phyloP scores from a whole-genome alignment of 2,329 filamentous ascomycete genomes.

The Escovopsis sp. region DNA sequence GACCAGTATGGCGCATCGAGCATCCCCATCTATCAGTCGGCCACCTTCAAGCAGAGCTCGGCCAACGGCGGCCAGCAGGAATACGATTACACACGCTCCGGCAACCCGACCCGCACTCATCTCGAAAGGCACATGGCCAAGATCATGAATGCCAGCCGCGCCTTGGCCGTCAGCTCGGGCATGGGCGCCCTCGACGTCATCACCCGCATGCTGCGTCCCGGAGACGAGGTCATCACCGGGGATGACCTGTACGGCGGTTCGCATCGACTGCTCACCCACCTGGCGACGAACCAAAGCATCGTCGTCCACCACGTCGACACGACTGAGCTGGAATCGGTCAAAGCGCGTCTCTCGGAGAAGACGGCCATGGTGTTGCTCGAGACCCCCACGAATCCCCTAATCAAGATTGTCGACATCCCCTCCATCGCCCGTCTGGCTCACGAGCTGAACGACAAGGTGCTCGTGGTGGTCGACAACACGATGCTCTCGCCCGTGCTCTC shows the following conservation, averaged over 20 bases:
- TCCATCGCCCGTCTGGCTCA: slow-evolving; percentile 65
- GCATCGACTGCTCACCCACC: slow-evolving; percentile 82
- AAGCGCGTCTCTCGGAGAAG: slow-evolving; percentile 54
- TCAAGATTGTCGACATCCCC: slow-evolving; percentile 91
- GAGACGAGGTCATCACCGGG: slow-evolving; percentile 93
- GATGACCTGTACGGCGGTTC: slow-evolving; percentile 95
- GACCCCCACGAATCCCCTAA: slow-evolving; percentile 91
- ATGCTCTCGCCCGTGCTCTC: slow-evolving; percentile 94
- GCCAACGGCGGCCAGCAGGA: slow-evolving; percentile 64
- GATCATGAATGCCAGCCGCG: slow-evolving; percentile 91
- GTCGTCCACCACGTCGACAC: slow-evolving; percentile 94
- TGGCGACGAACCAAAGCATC: slow-evolving; percentile 79
- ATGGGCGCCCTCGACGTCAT: slow-evolving; percentile 98
- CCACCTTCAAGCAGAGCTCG: slow-evolving; percentile 90
- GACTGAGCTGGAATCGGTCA: slow-evolving; percentile 58
- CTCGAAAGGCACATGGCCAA: slow-evolving; percentile 94
- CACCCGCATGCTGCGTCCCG: slow-evolving; percentile 73
- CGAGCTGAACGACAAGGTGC: slow-evolving; percentile 56
- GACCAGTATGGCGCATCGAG: slow-evolving; percentile 97
- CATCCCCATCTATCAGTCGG: slow-evolving; percentile 94
- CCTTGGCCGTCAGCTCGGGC: slow-evolving; percentile 84
- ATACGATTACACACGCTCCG: slow-evolving; percentile 97
- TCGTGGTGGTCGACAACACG: slow-evolving; percentile 94
- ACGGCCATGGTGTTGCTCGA: slow-evolving; percentile 93
- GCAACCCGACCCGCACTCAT: slow-evolving; percentile 91